These are phyloP conservation scores for Populus hybrid DNA, from an alignment of 441 rosid genomes.

Conservation along the genomic window DNA sequence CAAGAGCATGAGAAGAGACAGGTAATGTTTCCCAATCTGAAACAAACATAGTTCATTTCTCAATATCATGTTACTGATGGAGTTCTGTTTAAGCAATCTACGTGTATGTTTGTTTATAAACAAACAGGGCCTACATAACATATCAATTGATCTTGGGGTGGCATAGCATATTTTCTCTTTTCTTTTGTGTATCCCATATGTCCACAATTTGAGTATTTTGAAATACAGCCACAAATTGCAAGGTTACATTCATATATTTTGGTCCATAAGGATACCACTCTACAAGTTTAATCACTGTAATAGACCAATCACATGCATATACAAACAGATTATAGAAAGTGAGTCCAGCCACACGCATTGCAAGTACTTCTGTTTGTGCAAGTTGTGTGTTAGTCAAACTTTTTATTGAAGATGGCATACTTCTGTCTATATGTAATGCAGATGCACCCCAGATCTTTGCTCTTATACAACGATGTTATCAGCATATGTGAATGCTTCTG, in stretches of 20 bases:
- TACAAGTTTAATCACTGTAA: background rate
- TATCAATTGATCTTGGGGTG: background rate
- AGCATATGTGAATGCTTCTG: slow-evolving; percentile 83
- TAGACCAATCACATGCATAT: background rate
- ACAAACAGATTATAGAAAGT: background rate
- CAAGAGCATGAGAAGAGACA: slow-evolving; percentile 94
- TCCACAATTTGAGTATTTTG: background rate
- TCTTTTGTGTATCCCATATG: background rate
- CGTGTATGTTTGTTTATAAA: background rate
- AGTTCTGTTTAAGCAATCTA: background rate
- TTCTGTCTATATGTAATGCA: slow-evolving; percentile 25
- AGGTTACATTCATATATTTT: background rate
- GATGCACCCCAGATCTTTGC: slow-evolving; percentile 74
- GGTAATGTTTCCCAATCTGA: slow-evolving; percentile 39
- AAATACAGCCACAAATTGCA: background rate
- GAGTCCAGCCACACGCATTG: background rate
- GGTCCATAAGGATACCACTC: background rate
- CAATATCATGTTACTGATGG: background rate
- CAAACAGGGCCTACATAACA: background rate
- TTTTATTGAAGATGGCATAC: background rate
- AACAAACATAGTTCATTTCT: slow-evolving; percentile 8
- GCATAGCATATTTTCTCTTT: background rate
- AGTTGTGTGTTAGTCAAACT: background rate
- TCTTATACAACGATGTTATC: slow-evolving; percentile 95
- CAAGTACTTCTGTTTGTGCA: background rate